Percentiles rank a stretch among this genome's conserved stretches.
phyloP scores from a whole-genome alignment of 164 flowering plant species.

The Berberis vulgaris region DNA sequence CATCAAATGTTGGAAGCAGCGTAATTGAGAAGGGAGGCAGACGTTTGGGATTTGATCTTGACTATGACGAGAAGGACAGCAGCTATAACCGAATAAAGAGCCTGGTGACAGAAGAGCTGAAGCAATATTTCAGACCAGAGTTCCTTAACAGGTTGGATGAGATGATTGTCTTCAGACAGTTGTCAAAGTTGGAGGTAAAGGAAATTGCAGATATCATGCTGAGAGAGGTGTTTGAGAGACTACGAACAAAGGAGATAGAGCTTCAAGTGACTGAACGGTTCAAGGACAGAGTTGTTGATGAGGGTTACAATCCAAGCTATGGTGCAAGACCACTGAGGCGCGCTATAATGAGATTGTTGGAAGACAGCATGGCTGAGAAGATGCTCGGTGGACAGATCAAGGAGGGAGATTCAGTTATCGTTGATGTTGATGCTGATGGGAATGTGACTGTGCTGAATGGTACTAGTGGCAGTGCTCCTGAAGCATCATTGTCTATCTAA shows the following conservation, averaged over 20 bases:
- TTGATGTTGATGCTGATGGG: conserved; percentile 72
- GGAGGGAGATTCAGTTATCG: conserved; percentile 80
- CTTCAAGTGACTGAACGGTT: conserved; percentile 80
- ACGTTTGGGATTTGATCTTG: conserved; percentile 62
- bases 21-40: conserved; percentile 81
- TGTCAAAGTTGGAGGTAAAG: conserved; percentile 73
- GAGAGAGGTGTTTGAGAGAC: conserved; percentile 63
- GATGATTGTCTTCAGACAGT: conserved; percentile 83
- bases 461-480: conserved; percentile 41
- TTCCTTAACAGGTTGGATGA: conserved; percentile 83
- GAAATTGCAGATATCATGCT: conserved; percentile 82
- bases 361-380: conserved; percentile 82
- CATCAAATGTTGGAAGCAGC: conserved; percentile 84
- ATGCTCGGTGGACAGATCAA: conserved; percentile 78
- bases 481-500: conserved; percentile 24
- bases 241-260: conserved; percentile 51
- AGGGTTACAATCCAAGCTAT: conserved; percentile 81
- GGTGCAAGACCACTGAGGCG: conserved; percentile 83
- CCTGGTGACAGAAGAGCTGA: conserved; percentile 69
- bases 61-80: conserved; percentile 66
- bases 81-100: conserved; percentile 80
- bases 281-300: conserved; percentile 66
- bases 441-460: conserved; percentile 68
- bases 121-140: conserved; percentile 79
- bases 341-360: conserved; percentile 81